phyloP scores from a whole-genome alignment of 148 eudicot species.

The Rhododendron griersonianum region DNA sequence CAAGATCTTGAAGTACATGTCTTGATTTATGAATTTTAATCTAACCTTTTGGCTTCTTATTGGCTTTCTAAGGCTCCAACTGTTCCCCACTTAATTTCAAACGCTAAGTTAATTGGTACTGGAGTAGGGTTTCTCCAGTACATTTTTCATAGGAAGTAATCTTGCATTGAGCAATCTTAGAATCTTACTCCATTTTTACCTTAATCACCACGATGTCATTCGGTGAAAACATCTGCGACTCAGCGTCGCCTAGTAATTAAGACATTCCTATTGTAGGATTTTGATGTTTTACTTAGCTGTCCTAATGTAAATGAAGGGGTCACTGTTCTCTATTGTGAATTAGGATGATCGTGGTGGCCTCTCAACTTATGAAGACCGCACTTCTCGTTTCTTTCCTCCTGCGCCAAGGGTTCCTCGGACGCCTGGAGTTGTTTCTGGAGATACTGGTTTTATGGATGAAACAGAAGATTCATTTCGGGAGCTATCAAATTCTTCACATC shows the following conservation, averaged over 20 bases:
- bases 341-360: conserved; percentile 41
- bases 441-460: conserved; percentile 71
- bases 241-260: not conserved
- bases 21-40: not conserved
- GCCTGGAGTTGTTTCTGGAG: conserved; percentile 84
- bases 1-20: not conserved
- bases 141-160: not conserved
- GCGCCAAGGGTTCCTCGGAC: conserved; percentile 84
- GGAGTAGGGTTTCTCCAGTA: not conserved
- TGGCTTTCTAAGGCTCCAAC: not conserved
- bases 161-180: not conserved
- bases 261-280: not conserved
- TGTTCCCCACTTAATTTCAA: not conserved
- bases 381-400: conserved; percentile 90
- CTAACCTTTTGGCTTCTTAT: not conserved
- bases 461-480: conserved; percentile 72
- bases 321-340: conserved; percentile 9
- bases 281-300: not conserved
- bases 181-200: not conserved
- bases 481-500: conserved; percentile 68
- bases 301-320: not conserved
- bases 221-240: not conserved
- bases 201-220: not conserved
- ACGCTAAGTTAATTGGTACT: not conserved
- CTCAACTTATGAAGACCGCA: conserved; percentile 81